Evolutionary conservation across 768 basidiomycete genomes (phyloP), one percentile per base, ranked within the genome.

Genomic region (Rossbeevera mucosa): DNA sequence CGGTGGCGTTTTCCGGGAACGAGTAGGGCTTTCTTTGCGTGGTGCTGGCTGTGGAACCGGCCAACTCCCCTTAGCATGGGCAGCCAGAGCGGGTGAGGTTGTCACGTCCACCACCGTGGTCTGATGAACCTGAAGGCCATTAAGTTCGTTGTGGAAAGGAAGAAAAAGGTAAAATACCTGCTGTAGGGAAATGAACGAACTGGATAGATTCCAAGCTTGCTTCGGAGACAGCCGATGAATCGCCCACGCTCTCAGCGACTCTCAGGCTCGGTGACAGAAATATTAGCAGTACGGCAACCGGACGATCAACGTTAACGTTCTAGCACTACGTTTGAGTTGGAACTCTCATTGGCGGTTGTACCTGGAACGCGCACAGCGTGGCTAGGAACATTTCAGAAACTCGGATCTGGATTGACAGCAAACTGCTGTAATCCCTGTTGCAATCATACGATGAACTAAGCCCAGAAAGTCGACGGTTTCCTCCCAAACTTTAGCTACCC

Each of bases 51-150:
- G 73, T 71, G 74, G 69, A 75, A 71, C 71, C 77, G 72, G 64
- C 75, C 69, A 64, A 72, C 76, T 72, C 79, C 80, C 80, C 78
- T 81, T 72, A 82, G 84, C 85, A 88, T 88, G 80, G 80, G 82
- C 82, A 81, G 78, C 74, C 76, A 75, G 76, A 61, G 59, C 52
- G 68, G 57, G 61, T 59, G 64, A 60, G 68, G 62, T 62, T 58
- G 63, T 62, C 69, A 60, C 63, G 64, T 64, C 64, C 64, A 64
- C 69, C 70, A 66, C 70, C 66, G 70, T 69, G 66, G 58, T 61
- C 64, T 72, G 49, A 52, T 50, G 52, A 53, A 57, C 28, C 28
- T 28, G 28, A 28, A 28, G 11, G 11, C n/a, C 47, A 55, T 51
- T 48, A 50, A 31, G 9, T 11, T 38, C 33, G 26, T 28, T 28